Evolutionary conservation across 1,284 basidiomycete genomes (phyloP).

Genomic region (Inonotus hispidus): DNA sequence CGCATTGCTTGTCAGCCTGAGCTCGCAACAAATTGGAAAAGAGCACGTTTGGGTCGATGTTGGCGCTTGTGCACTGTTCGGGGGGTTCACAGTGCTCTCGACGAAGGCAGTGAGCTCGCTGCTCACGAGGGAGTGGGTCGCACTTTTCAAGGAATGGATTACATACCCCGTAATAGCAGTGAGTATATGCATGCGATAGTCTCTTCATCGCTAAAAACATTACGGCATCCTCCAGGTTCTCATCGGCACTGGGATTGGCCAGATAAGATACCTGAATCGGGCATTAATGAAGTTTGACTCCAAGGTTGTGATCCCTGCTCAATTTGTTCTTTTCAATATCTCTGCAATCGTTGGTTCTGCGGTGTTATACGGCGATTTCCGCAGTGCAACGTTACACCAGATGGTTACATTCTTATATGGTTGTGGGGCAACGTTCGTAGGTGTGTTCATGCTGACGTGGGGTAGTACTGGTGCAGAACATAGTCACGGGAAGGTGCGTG

Average conservation of each 20-base stretch:
- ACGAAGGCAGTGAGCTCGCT: constrained; percentile 92
- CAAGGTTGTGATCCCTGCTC: constrained; percentile 88
- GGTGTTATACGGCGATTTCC: constrained; percentile 92
- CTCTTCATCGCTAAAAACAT: constrained; percentile 8
- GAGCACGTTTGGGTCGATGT: constrained; percentile 82
- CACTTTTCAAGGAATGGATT: constrained; percentile 72
- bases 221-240: constrained; percentile 65
- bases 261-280: constrained; percentile 89
- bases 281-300: constrained; percentile 87
- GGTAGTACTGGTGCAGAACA: constrained; percentile 24
- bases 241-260: constrained; percentile 75
- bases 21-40: constrained; percentile 54
- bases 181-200: constrained; percentile 19
- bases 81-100: constrained; percentile 92
- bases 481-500: constrained; percentile 25
- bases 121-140: constrained; percentile 69
- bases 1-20: constrained; percentile 56
- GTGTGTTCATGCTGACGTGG: constrained; percentile 81
- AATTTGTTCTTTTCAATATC: constrained; percentile 88
- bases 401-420: constrained; percentile 85
- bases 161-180: constrained; percentile 73
- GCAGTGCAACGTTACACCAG: constrained; percentile 71
- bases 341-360: constrained; percentile 90
- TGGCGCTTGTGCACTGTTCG: constrained; percentile 83
- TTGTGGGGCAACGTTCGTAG: constrained; percentile 76